Conservation (phyloP, 139 green algal species). For the Chlamydomonas urium region DNA sequence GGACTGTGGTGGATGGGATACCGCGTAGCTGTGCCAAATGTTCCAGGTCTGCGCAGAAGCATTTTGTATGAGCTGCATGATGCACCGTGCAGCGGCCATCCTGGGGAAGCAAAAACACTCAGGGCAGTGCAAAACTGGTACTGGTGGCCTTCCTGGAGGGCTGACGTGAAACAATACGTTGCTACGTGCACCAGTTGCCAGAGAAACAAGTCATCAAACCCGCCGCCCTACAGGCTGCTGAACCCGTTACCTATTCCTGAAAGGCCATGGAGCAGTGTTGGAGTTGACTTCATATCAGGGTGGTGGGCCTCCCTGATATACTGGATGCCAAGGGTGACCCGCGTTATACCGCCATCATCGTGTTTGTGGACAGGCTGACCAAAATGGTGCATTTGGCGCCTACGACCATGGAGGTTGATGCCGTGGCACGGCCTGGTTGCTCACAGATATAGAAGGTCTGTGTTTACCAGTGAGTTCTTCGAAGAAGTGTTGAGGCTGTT, state of each 20-base stretch:
- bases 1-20: slow-evolving; percentile 10
- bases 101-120: slow-evolving; percentile 12
- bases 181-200: slow-evolving; percentile 34
- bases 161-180: slow-evolving; percentile 28
- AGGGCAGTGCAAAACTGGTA: not conserved
- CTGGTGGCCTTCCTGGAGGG: slow-evolving; percentile 18
- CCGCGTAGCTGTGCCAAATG: slow-evolving; percentile 15
- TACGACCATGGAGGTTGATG: slow-evolving; percentile 21
- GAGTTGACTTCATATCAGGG: slow-evolving; percentile 63
- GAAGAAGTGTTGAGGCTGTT: slow-evolving; percentile 18
- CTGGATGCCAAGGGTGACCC: slow-evolving; percentile 26
- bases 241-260: slow-evolving; percentile 39
- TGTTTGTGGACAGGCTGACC: slow-evolving; percentile 54
- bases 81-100: slow-evolving; percentile 11
- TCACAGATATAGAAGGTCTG: slow-evolving; percentile 39
- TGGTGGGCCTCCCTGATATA: too few relatives aligned
- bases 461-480: slow-evolving; percentile 51
- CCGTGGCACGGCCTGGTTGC: slow-evolving; percentile 46
- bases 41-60: not conserved
- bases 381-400: slow-evolving; percentile 52
- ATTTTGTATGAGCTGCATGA: slow-evolving; percentile 19
- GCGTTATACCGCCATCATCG: slow-evolving; percentile 35
- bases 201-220: slow-evolving; percentile 22
- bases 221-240: slow-evolving; percentile 29
- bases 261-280: slow-evolving; percentile 37